These are phyloP conservation scores for Fusarium dimerum DNA, from an alignment of 2,329 filamentous ascomycete species.

Conservation along the genomic window DNA sequence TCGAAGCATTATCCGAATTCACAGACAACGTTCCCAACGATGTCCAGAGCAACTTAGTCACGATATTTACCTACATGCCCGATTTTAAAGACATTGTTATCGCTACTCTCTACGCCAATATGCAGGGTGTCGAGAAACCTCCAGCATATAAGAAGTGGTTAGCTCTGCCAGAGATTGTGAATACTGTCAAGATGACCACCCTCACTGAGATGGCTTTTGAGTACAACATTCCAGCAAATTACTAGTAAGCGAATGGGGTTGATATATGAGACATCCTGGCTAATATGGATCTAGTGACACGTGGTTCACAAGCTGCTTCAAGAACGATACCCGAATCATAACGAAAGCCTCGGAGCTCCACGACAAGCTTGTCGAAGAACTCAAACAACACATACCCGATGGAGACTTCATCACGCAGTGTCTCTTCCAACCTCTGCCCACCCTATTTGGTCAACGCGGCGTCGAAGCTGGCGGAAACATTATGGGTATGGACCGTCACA, in stretches of 20 bases:
- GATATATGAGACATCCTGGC: neutral
- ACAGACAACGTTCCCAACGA: conserved; percentile 15
- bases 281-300: conserved; percentile 6
- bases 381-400: conserved; percentile 13
- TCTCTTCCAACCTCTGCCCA: conserved; percentile 12
- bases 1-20: conserved; percentile 5
- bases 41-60: conserved; percentile 11
- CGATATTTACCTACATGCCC: conserved; percentile 11
- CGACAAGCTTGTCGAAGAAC: conserved; percentile 11
- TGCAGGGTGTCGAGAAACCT: conserved; percentile 13
- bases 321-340: conserved; percentile 15
- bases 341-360: conserved; percentile 13
- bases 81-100: conserved; percentile 14
- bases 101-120: conserved; percentile 13
- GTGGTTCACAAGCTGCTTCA: conserved; percentile 18
- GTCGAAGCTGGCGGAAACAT: conserved; percentile 16
- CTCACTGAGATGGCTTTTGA: conserved; percentile 16
- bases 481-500: conserved; percentile 15
- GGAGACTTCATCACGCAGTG: conserved; percentile 17
- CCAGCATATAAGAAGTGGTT: conserved; percentile 17
- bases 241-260: conserved; percentile 4
- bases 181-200: conserved; percentile 16
- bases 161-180: conserved; percentile 17
- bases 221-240: conserved; percentile 17
- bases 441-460: conserved; percentile 11